Evolutionary conservation across 768 basidiomycete species (phyloP), one percentile per base, ranked within the genome.

Genomic region (Lentinula lateritia): DNA sequence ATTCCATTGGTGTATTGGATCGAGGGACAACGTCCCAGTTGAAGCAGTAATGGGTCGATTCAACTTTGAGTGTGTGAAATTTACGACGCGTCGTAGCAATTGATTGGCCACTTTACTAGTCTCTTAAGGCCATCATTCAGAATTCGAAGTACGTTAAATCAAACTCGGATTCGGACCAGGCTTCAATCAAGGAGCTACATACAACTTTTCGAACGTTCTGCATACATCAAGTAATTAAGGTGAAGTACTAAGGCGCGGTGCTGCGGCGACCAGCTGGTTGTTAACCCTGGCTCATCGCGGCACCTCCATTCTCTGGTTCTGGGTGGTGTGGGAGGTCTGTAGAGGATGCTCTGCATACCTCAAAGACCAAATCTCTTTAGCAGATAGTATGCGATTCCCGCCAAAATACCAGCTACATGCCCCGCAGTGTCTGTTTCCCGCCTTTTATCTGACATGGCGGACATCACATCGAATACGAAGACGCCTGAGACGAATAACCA

Each of bases 401-500:
- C 78, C 5, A 88, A 66, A 16, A 90, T 68, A 13, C 90, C 90
- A 0, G 83, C 89, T 18, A 92, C 78, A 69, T 92, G 90, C 8
- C 87, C 89, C 52, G 48, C 43, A 34, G 54, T 42, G 41, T 36
- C 38, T 23, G 23, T 13, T 12, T 61, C 78, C 61, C 59, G 79
- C 80, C 66, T 73, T 76, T 60, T 52, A 20, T 77, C 70, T 34
- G 71, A 67, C 16, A 78, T 53, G 13, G 81, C 77, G 45, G 73
- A 76, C 62, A 80, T 86, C 1, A 78, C 67, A 66, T 92, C 89
- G 64, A 81, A 88, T 10, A 77, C 69, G 66, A 90, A 85, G 50
- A 93, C 71, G 5, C 88, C 91, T 0, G 82, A 72, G 0, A 92
- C 87, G 52, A 82, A 82, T 2, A 81, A 77, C 89, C 90, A 94